Evolutionary conservation across 768 basidiomycete genomes (phyloP), one percentile per base, ranked within the genome.

Genomic region (Epithele typhae): DNA sequence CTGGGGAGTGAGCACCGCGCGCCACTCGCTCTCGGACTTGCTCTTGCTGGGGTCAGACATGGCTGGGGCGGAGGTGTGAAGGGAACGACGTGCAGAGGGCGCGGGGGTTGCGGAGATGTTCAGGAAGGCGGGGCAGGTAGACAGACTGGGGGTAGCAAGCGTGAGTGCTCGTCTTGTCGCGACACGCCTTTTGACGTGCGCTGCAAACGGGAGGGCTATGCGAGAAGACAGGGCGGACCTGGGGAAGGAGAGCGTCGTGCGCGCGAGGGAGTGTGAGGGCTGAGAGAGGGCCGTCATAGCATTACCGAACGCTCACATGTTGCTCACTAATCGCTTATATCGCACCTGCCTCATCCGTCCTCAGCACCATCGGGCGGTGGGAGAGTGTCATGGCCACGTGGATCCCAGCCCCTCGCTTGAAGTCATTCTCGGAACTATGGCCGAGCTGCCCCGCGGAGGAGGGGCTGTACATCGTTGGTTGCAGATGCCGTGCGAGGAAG

Each of bases 1-100:
- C 61, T 91, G 81, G 3, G 79, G 83, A 22, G 80, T 77, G 39
- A 96, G 74, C 36, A 89, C 63, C 2, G 91, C 88, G 51, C 79
- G 76, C 92, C 92, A 96, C 64, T 95, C 92, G 8, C 71, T 64
- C 5, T 92, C 90, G 25, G 79, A 70, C 70, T 90, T 81, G 14
- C 44, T 21, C 50, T 59, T 57, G 40, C 43, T 54, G 18, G 54
- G 10, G 37, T 55, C 49, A 21, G 59, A 40, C 64, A 67, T 67
- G 27, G 37, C 51, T 42, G 34, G 38, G 3, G 7, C 5, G 18
- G 43, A 38, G 19, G 24, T 40, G 12, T 46, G 50, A 14, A n/a
- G 25, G 17, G 19, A 43, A 15, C n/a, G n/a, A 10, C 1, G 3
- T 3, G 40, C 27, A 18, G 25, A 33, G 25, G 37, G 8, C 15